Conservation (phyloP, 768 basidiomycete genomes). For the Clavaria fumosa region DNA sequence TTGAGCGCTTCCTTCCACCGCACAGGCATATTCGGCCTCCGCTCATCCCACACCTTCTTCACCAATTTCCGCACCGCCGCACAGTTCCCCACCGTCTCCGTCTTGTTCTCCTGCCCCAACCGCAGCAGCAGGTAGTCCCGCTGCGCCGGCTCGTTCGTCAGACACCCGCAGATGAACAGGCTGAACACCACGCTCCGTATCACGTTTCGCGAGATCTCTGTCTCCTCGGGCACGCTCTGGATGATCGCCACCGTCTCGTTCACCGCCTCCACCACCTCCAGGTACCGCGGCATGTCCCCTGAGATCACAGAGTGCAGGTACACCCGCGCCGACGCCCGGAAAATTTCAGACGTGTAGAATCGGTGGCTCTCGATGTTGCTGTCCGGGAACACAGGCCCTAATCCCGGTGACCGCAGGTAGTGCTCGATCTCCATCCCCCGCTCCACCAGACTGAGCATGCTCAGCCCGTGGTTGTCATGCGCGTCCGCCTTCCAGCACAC, state of each 20-base stretch:
- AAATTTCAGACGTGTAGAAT: slow-evolving; percentile 38
- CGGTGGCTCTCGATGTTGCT: slow-evolving; percentile 15
- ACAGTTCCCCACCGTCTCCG: slow-evolving; percentile 54
- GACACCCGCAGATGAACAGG: slow-evolving; percentile 56
- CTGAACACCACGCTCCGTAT: slow-evolving; percentile 68
- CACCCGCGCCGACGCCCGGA: slow-evolving; percentile 58
- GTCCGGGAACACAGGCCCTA: slow-evolving; percentile 12
- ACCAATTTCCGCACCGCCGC: slow-evolving; percentile 38
- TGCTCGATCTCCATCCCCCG: slow-evolving; percentile 37
- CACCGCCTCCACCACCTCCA: slow-evolving; percentile 43
- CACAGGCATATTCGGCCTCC: slow-evolving; percentile 25
- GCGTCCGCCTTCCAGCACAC: slow-evolving; percentile 47
- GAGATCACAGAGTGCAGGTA: slow-evolving; percentile 69
- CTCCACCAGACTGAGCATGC: slow-evolving; percentile 42
- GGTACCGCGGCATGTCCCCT: slow-evolving; percentile 50
- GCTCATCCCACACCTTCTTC: slow-evolving; percentile 38
- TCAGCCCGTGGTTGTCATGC: slow-evolving; percentile 28
- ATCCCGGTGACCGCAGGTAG: slow-evolving; percentile 16
- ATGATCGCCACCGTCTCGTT: slow-evolving; percentile 37
- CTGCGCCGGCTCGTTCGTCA: slow-evolving; percentile 36
- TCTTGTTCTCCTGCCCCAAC: slow-evolving; percentile 34
- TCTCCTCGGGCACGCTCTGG: slow-evolving; percentile 19
- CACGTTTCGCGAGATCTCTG: slow-evolving; percentile 30
- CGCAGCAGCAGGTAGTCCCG: slow-evolving; percentile 27
- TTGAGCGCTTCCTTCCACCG: slow-evolving; percentile 48